phyloP scores from a whole-genome alignment of 108 stramenopile genomes.

The Bacterosira constricta region DNA sequence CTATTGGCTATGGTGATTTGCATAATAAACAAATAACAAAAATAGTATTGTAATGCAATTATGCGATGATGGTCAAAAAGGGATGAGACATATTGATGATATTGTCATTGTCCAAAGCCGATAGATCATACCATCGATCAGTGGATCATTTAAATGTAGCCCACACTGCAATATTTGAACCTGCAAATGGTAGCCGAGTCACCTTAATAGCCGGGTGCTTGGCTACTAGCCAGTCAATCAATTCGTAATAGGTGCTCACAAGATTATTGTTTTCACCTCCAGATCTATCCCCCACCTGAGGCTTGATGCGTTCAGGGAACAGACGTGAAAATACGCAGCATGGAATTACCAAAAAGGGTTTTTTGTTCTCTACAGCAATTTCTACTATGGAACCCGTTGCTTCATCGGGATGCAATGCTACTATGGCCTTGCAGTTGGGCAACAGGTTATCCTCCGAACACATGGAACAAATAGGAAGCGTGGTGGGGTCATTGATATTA shows the following conservation, averaged over 20 bases:
- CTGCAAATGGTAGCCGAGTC: slow-evolving; percentile 64
- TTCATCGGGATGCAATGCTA: slow-evolving; percentile 89
- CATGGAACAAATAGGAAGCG: slow-evolving; percentile 48
- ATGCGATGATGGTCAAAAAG: too few species aligned
- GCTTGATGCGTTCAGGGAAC: slow-evolving; percentile 60
- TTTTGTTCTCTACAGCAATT: slow-evolving; percentile 61
- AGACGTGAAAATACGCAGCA: slow-evolving; percentile 85
- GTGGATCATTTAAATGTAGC: slow-evolving; percentile 41
- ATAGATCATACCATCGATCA: too few species aligned
- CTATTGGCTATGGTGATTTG: too few species aligned
- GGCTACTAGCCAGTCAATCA: slow-evolving; percentile 65
- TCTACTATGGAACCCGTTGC: slow-evolving; percentile 83
- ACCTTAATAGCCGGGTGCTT: slow-evolving; percentile 64
- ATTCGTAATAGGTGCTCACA: slow-evolving; percentile 73
- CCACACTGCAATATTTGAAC: slow-evolving; percentile 72
- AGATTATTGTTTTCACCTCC: not conserved
- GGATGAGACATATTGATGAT: too few species aligned
- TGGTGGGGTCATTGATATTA: not conserved
- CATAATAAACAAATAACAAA: too few species aligned
- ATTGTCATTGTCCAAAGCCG: too few species aligned
- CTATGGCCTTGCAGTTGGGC: slow-evolving; percentile 56
- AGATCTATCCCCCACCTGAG: not conserved
- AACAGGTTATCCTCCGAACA: slow-evolving; percentile 35
- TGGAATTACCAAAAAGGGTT: slow-evolving; percentile 83
- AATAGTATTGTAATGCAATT: too few species aligned